Evolutionary conservation across 257 asterid genomes (phyloP).

Genomic region (Scutellaria minor): DNA sequence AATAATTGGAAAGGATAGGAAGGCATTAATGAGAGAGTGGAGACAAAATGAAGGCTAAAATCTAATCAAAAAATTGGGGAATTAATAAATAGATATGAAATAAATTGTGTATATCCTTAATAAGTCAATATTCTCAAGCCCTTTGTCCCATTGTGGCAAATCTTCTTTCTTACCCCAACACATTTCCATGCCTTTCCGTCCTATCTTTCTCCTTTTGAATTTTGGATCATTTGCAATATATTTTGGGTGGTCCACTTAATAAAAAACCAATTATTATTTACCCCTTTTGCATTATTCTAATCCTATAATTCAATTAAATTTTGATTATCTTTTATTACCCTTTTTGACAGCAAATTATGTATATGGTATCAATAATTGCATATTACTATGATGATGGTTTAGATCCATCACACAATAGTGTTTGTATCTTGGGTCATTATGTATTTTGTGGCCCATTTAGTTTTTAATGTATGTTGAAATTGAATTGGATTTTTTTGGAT

Average conservation of each 20-base stretch:
- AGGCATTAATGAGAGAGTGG: conserved; percentile 35
- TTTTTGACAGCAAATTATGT: too few species aligned
- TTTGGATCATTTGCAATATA: conserved; percentile 32
- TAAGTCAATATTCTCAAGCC: conserved; percentile 75
- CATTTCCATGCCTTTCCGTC: conserved; percentile 43
- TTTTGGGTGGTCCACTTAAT: conserved; percentile 43
- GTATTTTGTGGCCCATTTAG: background rate
- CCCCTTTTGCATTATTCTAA: background rate
- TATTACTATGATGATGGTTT: background rate
- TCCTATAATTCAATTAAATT: background rate
- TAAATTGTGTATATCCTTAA: conserved; percentile 20
- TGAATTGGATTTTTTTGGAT: too few species aligned
- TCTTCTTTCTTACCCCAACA: conserved; percentile 35
- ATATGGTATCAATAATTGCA: background rate
- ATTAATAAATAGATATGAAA: conserved; percentile 22
- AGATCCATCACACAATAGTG: background rate
- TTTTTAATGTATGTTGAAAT: too few species aligned
- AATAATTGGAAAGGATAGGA: conserved; percentile 21
- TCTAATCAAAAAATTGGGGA: conserved; percentile 34
- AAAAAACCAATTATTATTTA: background rate
- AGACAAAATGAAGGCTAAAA: conserved; percentile 48
- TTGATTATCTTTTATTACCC: background rate
- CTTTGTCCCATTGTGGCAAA: conserved; percentile 43
- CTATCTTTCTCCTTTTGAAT: conserved; percentile 41
- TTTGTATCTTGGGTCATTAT: background rate